phyloP scores from a whole-genome alignment of 495 filamentous ascomycete genomes.

The Aspergillus panamensis region DNA sequence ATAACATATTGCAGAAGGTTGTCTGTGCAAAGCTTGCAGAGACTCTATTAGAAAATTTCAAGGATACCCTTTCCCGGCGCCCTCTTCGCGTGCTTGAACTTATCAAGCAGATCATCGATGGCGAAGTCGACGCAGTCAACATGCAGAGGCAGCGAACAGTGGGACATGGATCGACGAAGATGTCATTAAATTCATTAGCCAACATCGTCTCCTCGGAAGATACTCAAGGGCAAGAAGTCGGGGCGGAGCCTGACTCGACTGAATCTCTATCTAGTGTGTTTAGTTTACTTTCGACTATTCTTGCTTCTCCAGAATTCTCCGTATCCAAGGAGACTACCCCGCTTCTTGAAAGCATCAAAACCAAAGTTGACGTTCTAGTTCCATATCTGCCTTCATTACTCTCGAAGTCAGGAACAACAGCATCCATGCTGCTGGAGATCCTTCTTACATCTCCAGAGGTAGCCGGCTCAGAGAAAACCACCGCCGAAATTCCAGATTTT shows the following conservation, averaged over 20 bases:
- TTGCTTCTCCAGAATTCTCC: slow-evolving; percentile 61
- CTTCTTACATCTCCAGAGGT: slow-evolving; percentile 55
- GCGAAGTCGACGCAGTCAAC: slow-evolving; percentile 27
- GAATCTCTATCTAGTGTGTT: slow-evolving; percentile 56
- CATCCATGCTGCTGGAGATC: slow-evolving; percentile 52
- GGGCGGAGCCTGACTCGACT: slow-evolving; percentile 43
- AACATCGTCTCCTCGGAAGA: slow-evolving; percentile 31
- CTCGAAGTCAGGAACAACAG: slow-evolving; percentile 47
- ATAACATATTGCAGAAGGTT: slow-evolving; percentile 47
- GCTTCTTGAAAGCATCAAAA: slow-evolving; percentile 50
- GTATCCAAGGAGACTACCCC: slow-evolving; percentile 43
- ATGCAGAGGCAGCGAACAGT: slow-evolving; percentile 3
- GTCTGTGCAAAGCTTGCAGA: slow-evolving; percentile 62
- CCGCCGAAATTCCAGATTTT: slow-evolving; percentile 56
- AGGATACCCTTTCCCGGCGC: slow-evolving; percentile 62
- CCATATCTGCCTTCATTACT: slow-evolving; percentile 34
- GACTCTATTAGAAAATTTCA: slow-evolving; percentile 62
- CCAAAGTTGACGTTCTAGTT: slow-evolving; percentile 43
- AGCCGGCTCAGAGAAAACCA: slow-evolving; percentile 34
- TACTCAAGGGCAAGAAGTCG: slow-evolving; percentile 12
- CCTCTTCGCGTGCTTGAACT: slow-evolving; percentile 62
- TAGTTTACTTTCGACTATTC: slow-evolving; percentile 62
- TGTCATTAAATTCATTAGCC: slow-evolving; percentile 39
- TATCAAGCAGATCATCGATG: slow-evolving; percentile 54
- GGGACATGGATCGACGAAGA: slow-evolving; percentile 16